phyloP scores from a whole-genome alignment of 306 rosid genomes.

The Cicer cuneatum region DNA sequence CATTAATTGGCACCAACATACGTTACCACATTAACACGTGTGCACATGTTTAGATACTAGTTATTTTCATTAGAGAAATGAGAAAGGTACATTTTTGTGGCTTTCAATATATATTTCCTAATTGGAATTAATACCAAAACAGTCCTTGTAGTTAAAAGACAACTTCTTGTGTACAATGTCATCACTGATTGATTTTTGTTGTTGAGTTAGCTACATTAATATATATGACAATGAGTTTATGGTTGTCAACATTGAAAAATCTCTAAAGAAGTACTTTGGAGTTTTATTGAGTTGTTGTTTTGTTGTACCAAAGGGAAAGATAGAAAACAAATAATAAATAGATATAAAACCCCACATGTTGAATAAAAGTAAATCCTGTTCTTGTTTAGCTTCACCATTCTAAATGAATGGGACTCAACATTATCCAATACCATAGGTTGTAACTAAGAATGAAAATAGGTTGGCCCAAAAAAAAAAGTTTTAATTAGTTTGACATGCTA shows the following conservation, averaged over 20 bases:
- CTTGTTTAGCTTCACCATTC: not conserved
- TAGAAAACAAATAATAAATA: slow-evolving; percentile 4
- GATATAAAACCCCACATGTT: not conserved
- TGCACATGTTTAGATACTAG: not conserved
- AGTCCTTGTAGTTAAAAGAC: slow-evolving; percentile 41
- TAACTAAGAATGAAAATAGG: not conserved
- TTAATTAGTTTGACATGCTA: too few relatives aligned
- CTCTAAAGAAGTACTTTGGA: slow-evolving; percentile 32
- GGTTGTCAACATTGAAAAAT: slow-evolving; percentile 40
- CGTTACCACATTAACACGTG: not conserved
- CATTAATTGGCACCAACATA: not conserved
- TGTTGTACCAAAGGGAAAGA: slow-evolving; percentile 39
- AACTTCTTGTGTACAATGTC: not conserved
- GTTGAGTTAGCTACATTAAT: slow-evolving; percentile 15
- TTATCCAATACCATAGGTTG: not conserved
- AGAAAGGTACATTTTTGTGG: slow-evolving; percentile 36
- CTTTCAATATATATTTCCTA: slow-evolving; percentile 2
- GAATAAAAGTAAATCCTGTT: not conserved
- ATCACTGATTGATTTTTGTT: slow-evolving; percentile 39
- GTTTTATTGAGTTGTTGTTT: not conserved
- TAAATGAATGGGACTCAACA: not conserved
- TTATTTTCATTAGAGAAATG: slow-evolving; percentile 4
- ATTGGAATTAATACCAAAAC: slow-evolving; percentile 33
- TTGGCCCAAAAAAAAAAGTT: too few relatives aligned
- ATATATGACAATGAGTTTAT: not conserved